phyloP scores from a whole-genome alignment of 805 yeast genomes.

The Kodamaea kaohsiungensis region DNA sequence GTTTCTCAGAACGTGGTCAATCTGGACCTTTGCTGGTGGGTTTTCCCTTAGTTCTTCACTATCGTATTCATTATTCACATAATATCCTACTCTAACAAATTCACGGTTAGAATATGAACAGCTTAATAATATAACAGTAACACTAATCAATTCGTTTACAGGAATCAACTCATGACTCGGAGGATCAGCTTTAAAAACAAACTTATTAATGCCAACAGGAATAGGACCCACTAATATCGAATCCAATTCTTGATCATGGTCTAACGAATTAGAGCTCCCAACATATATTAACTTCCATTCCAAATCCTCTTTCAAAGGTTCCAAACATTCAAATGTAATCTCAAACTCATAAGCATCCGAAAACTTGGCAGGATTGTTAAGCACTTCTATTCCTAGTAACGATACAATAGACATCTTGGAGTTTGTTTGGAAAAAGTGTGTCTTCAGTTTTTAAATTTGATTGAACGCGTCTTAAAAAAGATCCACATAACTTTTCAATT shows the following conservation, averaged over 20 bases:
- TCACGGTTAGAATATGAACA: conserved; percentile 93
- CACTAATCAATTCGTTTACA: conserved; percentile 91
- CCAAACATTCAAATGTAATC: conserved; percentile 95
- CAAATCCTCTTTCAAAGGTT: conserved; percentile 85
- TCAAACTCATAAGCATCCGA: conserved; percentile 94
- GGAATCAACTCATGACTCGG: conserved; percentile 96
- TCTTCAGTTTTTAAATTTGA: background rate
- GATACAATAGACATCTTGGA: conserved; percentile 86
- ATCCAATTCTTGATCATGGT: conserved; percentile 96
- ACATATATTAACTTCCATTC: conserved; percentile 98
- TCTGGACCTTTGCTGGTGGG: conserved; percentile 91
- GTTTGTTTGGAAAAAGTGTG: background rate
- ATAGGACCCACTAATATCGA: conserved; percentile 98
- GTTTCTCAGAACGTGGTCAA: conserved; percentile 91
- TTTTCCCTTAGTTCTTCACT: conserved; percentile 88
- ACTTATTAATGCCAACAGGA: conserved; percentile 95
- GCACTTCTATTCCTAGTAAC: conserved; percentile 83
- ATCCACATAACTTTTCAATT: background rate
- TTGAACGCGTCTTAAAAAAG: conserved; percentile 7
- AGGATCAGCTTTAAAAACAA: conserved; percentile 91
- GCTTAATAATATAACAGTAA: conserved; percentile 88
- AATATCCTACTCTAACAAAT: conserved; percentile 96
- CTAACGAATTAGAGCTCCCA: conserved; percentile 90
- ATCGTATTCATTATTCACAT: conserved; percentile 96
- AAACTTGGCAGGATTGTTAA: conserved; percentile 93